A percentile compares a stretch with the other conserved stretches of the same genome.
Evolutionary conservation across 495 filamentous ascomycete genomes (phyloP).

Genomic region (Daldinia loculata): DNA sequence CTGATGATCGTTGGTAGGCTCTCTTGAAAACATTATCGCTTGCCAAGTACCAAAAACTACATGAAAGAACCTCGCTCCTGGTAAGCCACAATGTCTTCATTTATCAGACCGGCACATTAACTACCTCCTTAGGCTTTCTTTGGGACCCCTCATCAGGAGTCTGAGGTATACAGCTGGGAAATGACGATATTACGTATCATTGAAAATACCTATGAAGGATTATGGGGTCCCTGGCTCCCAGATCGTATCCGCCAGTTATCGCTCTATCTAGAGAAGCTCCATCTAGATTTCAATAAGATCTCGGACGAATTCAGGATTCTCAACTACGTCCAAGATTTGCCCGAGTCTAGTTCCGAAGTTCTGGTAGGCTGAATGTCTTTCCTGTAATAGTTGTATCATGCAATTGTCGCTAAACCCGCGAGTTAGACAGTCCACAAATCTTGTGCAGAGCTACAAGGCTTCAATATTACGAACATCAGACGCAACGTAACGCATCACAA

Average conservation of each 20-base stretch:
- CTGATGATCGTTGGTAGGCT: conserved; percentile 7
- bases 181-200: conserved; percentile 7
- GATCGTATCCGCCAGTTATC: conserved; percentile 15
- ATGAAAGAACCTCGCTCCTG: conserved; percentile 3
- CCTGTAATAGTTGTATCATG: not conserved
- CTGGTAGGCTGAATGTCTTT: conserved; percentile 2
- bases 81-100: conserved; percentile 1
- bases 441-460: conserved; percentile 14
- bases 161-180: conserved; percentile 9
- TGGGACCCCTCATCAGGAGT: conserved; percentile 19
- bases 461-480: conserved; percentile 18
- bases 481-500: too few species aligned
- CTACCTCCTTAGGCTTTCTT: conserved; percentile 6
- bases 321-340: conserved; percentile 21
- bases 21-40: not conserved
- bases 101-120: not conserved
- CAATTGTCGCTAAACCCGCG: not conserved
- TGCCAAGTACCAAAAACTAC: conserved; percentile 2
- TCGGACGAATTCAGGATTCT: conserved; percentile 14
- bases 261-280: conserved; percentile 1
- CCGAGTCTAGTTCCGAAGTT: conserved; percentile 8
- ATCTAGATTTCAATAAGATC: conserved; percentile 2
- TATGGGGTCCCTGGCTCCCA: conserved; percentile 19
- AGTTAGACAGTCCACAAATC: conserved; percentile 22
- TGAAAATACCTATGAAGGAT: conserved; percentile 17